phyloP scores from a whole-genome alignment of 306 rosid genomes.

The Prunus persica region Prunus_persica_NCBIv2 NC_034013.1:14199501-14200000 shows the following conservation, averaged over 20 bases:
- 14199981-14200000: conserved; percentile 72
- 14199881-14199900: conserved; percentile 87
- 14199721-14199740: background rate
- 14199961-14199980: conserved; percentile 57
- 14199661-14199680: background rate
- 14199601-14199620: background rate
- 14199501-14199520: background rate
- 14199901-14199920: conserved; percentile 87
- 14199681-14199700: background rate
- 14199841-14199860: conserved; percentile 87
- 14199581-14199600: background rate
- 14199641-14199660: background rate
- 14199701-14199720: background rate
- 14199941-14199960: conserved; percentile 56
- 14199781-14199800: background rate
- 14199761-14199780: background rate
- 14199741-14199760: no score
- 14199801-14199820: conserved; percentile 32
- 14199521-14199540: background rate
- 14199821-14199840: conserved; percentile 75
- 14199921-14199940: conserved; percentile 71
- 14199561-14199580: background rate
- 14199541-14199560: background rate
- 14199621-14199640: background rate
- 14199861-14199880: conserved; percentile 80